phyloP scores from a whole-genome alignment of 441 rosid species.

The Melianthus villosus region DNA sequence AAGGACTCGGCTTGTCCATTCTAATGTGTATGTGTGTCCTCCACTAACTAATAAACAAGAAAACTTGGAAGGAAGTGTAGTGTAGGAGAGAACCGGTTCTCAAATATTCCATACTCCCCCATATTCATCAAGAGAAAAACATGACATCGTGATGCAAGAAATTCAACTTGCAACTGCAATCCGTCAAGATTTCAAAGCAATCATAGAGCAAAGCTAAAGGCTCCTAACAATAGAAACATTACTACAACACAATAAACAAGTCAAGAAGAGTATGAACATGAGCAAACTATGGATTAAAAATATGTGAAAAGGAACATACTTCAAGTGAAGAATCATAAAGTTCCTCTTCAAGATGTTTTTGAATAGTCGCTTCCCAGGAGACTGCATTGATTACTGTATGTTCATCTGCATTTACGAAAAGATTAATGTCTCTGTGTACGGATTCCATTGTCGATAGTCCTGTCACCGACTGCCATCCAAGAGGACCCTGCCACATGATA shows the following conservation, averaged over 20 bases:
- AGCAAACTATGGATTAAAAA: neutral
- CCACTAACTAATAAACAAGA: too few species aligned
- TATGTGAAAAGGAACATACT: constrained; percentile 24
- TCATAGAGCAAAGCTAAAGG: too few species aligned
- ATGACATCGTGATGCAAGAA: too few species aligned
- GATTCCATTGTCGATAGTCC: constrained; percentile 66
- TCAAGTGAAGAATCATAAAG: constrained; percentile 62
- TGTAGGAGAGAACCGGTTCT: too few species aligned
- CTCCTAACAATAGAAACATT: too few species aligned
- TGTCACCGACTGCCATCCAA: constrained; percentile 80
- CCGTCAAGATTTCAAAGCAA: too few species aligned
- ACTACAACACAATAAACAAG: neutral
- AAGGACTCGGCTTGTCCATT: too few species aligned
- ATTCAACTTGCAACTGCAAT: too few species aligned
- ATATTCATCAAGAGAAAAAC: too few species aligned
- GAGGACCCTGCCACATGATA: constrained; percentile 64
- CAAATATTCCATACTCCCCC: too few species aligned
- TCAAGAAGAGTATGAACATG: neutral
- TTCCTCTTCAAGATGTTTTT: constrained; percentile 81
- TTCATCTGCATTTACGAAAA: constrained; percentile 50
- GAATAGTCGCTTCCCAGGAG: constrained; percentile 90
- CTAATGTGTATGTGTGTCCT: neutral
- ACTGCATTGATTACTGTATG: constrained; percentile 58
- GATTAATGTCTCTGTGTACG: constrained; percentile 52
- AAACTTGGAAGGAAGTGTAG: too few species aligned